Evolutionary conservation across 495 filamentous ascomycete species (phyloP), one percentile per base, ranked within the genome.

Genomic region (Xylona heveae): DNA sequence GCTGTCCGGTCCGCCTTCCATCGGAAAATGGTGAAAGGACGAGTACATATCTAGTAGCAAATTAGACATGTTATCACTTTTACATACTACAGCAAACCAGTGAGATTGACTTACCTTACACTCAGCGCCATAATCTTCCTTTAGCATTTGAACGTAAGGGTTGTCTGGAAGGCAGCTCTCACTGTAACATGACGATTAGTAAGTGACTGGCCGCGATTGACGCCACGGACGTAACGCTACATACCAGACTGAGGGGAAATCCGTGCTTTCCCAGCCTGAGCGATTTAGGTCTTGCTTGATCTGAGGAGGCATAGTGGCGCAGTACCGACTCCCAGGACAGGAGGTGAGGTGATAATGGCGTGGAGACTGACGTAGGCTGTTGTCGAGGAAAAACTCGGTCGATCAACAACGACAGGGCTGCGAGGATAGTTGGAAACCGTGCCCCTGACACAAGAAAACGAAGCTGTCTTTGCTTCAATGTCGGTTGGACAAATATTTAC

Each of bases 281-380:
- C 90, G 71, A 58, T 97, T 97, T 19, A 95, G 64, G 46, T 97
- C 88, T 51, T 93, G 80, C 55, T 97, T 97, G 51, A 94, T 74
- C 46, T 75, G 36, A 5, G 67, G 65, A 8, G 74, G 71, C 64
- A 68, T 69, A 10, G 27, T 54, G 29, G 19, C 23, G 13, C 7
- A 7, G 7, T 7, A 25, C 23, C 23, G 23, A 7, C 23, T 13
- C 8, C 23, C 13, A 13, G 13, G 23, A 25, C 8, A 7, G 13
- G 23, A 7, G 19, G n/a, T n/a, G 5, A 20, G 18, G 20, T 26
- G 15, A 16, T 14, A 5, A 1, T 27, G 20, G n/a, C n/a, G n/a
- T n/a, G n/a, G n/a, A n/a, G n/a, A n/a, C n/a, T n/a, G n/a, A n/a
- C n/a, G n/a, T n/a, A n/a, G n/a, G n/a, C n/a, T n/a, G n/a, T n/a